Percentiles rank a stretch among this genome's conserved stretches.
Conservation (phyloP, 495 filamentous ascomycete species). For the Hypoxylon cercidicola region DNA sequence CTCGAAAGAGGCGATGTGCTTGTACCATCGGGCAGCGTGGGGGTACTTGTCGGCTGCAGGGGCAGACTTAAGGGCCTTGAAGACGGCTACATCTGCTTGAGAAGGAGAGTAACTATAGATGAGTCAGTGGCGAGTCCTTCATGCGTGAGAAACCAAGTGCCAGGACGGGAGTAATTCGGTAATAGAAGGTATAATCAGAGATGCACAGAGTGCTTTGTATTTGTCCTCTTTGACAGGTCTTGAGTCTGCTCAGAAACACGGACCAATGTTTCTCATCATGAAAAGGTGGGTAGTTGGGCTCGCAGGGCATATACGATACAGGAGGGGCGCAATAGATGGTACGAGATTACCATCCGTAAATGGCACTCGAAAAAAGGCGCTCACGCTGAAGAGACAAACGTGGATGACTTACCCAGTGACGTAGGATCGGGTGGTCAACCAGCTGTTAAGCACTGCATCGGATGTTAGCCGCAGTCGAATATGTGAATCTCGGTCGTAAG, state of each 20-base stretch:
- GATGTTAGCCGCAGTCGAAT: conserved; percentile 27
- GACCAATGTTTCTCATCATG: conserved; percentile 96
- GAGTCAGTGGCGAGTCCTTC: conserved; percentile 30
- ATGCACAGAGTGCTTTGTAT: conserved; percentile 77
- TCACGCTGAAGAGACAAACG: conserved; percentile 43
- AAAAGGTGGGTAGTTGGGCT: conserved; percentile 41
- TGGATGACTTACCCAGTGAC: conserved; percentile 80
- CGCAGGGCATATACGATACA: conserved; percentile 18
- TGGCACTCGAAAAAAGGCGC: conserved; percentile 29
- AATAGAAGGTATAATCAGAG: conserved; percentile 70
- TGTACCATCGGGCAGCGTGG: conserved; percentile 96
- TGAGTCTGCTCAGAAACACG: conserved; percentile 99
- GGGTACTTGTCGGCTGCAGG: conserved; percentile 89
- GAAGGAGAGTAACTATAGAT: conserved; percentile 77
- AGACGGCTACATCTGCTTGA: conserved; percentile 95
- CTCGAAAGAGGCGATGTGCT: conserved; percentile 92
- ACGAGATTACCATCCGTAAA: neutral
- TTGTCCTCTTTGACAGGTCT: conserved; percentile 94
- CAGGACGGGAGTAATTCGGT: neutral
- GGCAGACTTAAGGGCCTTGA: conserved; percentile 82
- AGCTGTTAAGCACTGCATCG: conserved; percentile 86
- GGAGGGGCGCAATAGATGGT: conserved; percentile 3
- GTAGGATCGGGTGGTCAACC: conserved; percentile 90
- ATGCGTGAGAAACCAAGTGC: neutral
- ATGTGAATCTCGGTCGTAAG: conserved; percentile 2